A percentile compares a stretch with the other conserved stretches of the same genome.
These are phyloP conservation scores for Coprinopsis sp. DNA, from an alignment of 768 basidiomycete species.

Conservation along the genomic window DNA sequence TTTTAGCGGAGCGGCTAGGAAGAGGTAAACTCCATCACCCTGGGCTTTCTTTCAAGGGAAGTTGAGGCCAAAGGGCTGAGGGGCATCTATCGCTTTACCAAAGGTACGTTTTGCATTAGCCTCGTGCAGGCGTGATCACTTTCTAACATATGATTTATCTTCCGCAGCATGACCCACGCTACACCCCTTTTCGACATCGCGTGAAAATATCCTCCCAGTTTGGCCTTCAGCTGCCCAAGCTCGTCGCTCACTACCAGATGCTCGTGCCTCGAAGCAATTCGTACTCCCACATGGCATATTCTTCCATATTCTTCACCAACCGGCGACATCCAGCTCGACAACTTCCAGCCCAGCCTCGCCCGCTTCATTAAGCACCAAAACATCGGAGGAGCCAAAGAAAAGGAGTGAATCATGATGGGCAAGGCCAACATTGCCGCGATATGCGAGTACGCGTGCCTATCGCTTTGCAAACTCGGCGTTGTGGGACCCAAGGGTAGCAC, in stretches of 20 bases:
- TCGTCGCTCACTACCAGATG: constrained; percentile 72
- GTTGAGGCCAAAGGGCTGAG: constrained; percentile 77
- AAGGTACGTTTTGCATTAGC: constrained; percentile 52
- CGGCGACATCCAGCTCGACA: constrained; percentile 92
- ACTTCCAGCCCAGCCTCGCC: constrained; percentile 75
- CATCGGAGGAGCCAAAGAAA: constrained; percentile 75
- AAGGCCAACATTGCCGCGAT: constrained; percentile 76
- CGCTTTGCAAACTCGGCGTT: constrained; percentile 58
- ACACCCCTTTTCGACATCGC: constrained; percentile 82
- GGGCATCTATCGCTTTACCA: constrained; percentile 89
- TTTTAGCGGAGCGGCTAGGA: constrained; percentile 87
- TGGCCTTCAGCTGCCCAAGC: constrained; percentile 77
- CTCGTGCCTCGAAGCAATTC: constrained; percentile 72
- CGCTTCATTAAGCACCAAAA: constrained; percentile 84
- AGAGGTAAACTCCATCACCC: constrained; percentile 87
- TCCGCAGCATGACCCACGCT: constrained; percentile 80
- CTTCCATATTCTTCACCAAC: too few relatives aligned
- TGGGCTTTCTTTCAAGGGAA: constrained; percentile 84
- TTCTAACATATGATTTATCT: neutral
- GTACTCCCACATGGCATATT: constrained; percentile 94
- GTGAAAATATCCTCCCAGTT: constrained; percentile 85
- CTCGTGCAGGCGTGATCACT: constrained; percentile 5
- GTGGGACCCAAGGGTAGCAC: constrained; percentile 34
- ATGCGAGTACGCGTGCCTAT: constrained; percentile 81
- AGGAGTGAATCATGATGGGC: constrained; percentile 98